A percentile compares a stretch with the other conserved stretches of the same genome.
These are phyloP conservation scores for Gossypium ekmanianum DNA, from an alignment of 345 rosid genomes.

Conservation along the genomic window DNA sequence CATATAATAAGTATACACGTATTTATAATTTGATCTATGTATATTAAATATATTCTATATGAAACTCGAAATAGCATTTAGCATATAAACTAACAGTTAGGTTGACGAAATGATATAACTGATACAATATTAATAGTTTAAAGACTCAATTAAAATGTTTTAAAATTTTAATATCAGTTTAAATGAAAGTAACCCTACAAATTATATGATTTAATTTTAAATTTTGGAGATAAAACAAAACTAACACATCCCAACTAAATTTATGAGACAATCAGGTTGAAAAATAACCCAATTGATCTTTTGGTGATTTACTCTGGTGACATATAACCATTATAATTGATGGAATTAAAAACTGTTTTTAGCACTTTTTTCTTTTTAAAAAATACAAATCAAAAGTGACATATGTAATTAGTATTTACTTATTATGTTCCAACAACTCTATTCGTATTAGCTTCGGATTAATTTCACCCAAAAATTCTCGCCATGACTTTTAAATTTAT, in stretches of 20 bases:
- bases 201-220: too few relatives aligned
- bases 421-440: conserved; percentile 8
- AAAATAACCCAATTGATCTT: conserved; percentile 1
- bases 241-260: conserved; percentile 11
- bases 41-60: too few relatives aligned
- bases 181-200: too few relatives aligned
- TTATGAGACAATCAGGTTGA: conserved; percentile 6
- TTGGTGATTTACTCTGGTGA: conserved; percentile 14
- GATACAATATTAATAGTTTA: too few relatives aligned
- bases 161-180: too few relatives aligned
- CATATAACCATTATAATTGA: conserved; percentile 1
- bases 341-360: background rate
- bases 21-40: too few relatives aligned
- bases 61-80: too few relatives aligned
- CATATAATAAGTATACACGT: too few relatives aligned
- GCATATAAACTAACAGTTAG: too few relatives aligned
- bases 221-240: background rate
- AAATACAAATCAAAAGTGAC: background rate
- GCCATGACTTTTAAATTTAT: background rate
- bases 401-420: background rate
- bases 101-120: too few relatives aligned
- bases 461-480: background rate
- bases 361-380: background rate
- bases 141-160: background rate
- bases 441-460: background rate